Evolutionary conservation across 495 filamentous ascomycete genomes (phyloP).

Genomic region (Copromyces sp.): DNA sequence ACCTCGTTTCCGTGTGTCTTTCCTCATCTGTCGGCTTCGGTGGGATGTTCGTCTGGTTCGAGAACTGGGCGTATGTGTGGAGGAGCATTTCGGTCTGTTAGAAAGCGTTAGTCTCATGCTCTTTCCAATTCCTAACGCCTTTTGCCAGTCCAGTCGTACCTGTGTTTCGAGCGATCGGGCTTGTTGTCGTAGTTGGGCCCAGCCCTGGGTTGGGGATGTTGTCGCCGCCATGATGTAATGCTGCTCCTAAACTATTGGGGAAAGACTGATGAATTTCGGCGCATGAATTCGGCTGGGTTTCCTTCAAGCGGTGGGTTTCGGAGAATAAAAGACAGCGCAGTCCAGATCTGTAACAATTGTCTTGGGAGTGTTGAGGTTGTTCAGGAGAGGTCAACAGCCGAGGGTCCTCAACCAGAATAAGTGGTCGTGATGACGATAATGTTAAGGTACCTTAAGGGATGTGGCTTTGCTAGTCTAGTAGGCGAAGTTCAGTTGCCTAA

Average conservation of each 20-base stretch:
- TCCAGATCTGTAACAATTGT: not conserved
- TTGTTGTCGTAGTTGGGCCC: conserved; percentile 93
- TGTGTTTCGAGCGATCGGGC: conserved; percentile 84
- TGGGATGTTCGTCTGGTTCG: conserved; percentile 69
- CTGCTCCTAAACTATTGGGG: not conserved
- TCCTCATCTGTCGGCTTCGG: conserved; percentile 81
- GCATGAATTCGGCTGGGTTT: not conserved
- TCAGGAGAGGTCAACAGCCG: not conserved
- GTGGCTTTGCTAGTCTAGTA: not conserved
- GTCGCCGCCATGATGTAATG: conserved; percentile 48
- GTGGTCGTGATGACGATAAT: not conserved
- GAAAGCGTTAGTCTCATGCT: not conserved
- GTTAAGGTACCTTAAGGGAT: not conserved
- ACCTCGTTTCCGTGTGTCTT: conserved; percentile 60
- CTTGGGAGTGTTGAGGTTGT: not conserved
- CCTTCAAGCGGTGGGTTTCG: accelerated
- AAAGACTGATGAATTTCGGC: not conserved
- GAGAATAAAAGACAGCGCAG: not conserved
- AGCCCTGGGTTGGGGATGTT: conserved; percentile 65
- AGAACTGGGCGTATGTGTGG: conserved; percentile 91
- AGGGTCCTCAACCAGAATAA: not conserved
- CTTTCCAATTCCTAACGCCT: conserved; percentile 2
- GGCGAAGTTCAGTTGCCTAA: not conserved
- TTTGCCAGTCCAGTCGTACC: conserved; percentile 38
- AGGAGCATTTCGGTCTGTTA: conserved; percentile 81